Conservation (phyloP, 371 early-diverging fungal species). For the Mucor sp. region DNA sequence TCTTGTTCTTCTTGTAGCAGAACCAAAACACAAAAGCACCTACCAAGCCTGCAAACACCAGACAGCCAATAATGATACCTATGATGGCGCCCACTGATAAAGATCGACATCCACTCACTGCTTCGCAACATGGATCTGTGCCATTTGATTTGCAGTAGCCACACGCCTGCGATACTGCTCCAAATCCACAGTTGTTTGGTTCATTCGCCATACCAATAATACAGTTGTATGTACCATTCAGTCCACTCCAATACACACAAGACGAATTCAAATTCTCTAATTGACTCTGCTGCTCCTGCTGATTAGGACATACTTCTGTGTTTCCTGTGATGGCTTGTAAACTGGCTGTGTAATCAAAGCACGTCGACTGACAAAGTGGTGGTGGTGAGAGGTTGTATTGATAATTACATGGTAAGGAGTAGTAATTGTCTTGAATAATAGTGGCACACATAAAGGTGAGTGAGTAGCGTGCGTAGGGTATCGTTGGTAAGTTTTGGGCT, state of each 20-base stretch:
- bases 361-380: slow-evolving; percentile 44
- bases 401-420: slow-evolving; percentile 45
- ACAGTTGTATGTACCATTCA: slow-evolving; percentile 35
- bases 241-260: slow-evolving; percentile 43
- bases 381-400: slow-evolving; percentile 29
- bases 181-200: slow-evolving; percentile 44
- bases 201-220: slow-evolving; percentile 44
- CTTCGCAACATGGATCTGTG: slow-evolving; percentile 37
- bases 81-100: slow-evolving; percentile 29
- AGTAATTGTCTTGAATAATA: slow-evolving; percentile 34
- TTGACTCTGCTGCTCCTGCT: slow-evolving; percentile 5
- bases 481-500: slow-evolving; percentile 13
- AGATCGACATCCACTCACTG: slow-evolving; percentile 13
- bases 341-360: slow-evolving; percentile 35
- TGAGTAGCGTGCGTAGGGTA: slow-evolving; percentile 51
- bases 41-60: slow-evolving; percentile 14
- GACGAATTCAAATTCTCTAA: slow-evolving; percentile 23
- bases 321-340: slow-evolving; percentile 31
- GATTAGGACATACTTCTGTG: slow-evolving; percentile 29
- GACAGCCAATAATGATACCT: slow-evolving; percentile 28
- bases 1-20: slow-evolving; percentile 6
- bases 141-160: slow-evolving; percentile 31
- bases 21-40: slow-evolving; percentile 13
- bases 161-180: slow-evolving; percentile 24
- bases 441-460: slow-evolving; percentile 36